These are phyloP conservation scores for Skeletonema menzelii DNA, from an alignment of 108 stramenopile species.

Conservation along the genomic window DNA sequence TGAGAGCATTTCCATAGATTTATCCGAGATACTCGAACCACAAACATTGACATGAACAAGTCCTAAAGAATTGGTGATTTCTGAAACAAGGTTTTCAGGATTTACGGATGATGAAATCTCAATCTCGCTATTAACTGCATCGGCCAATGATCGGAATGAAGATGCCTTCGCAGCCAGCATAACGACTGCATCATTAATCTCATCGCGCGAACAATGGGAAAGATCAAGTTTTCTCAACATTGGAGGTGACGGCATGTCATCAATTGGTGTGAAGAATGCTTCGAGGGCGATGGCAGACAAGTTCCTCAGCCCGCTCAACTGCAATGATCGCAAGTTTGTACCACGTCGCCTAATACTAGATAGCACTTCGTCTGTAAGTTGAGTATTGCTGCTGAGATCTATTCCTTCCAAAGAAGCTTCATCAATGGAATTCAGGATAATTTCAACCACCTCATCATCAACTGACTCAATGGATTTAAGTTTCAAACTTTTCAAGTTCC, in stretches of 20 bases:
- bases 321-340: constrained; percentile 54
- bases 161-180: constrained; percentile 55
- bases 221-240: constrained; percentile 61
- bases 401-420: constrained; percentile 57
- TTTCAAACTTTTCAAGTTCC: constrained; percentile 64
- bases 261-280: constrained; percentile 70
- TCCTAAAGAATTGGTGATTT: constrained; percentile 29
- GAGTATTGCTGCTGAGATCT: constrained; percentile 61
- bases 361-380: constrained; percentile 69
- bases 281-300: constrained; percentile 68
- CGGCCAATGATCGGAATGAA: constrained; percentile 32
- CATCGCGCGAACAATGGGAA: constrained; percentile 57
- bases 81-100: constrained; percentile 31
- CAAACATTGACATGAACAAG: constrained; percentile 37
- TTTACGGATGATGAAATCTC: constrained; percentile 11
- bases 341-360: constrained; percentile 67
- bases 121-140: constrained; percentile 8
- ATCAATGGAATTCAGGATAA: constrained; percentile 37
- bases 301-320: constrained; percentile 56
- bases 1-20: constrained; percentile 68
- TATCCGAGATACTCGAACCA: constrained; percentile 28
- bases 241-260: constrained; percentile 66
- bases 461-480: constrained; percentile 49
- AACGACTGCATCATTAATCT: constrained; percentile 73
- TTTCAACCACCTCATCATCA: constrained; percentile 59